These are phyloP conservation scores for Oropetium thomaeum DNA, from an alignment of 176 grass and related monocot genomes.

Conservation along the genomic window DNA sequence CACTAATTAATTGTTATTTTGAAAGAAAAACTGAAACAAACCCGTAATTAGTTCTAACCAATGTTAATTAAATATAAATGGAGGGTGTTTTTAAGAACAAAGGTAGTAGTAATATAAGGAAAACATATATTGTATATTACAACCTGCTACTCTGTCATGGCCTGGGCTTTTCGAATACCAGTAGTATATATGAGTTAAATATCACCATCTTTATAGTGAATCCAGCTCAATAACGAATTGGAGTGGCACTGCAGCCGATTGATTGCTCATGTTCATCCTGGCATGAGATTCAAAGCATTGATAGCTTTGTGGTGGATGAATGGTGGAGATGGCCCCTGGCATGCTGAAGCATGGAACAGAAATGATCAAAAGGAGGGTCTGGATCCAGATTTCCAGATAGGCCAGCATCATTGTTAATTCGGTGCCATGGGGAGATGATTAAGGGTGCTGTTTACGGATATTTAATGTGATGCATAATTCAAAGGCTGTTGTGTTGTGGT, in stretches of 20 bases:
- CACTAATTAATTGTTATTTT: background rate
- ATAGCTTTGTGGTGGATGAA: conserved; percentile 35
- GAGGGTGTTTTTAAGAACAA: too few relatives aligned
- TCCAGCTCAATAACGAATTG: conserved; percentile 47
- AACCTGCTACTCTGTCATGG: conserved; percentile 21
- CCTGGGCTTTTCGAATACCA: conserved; percentile 19
- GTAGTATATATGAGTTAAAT: conserved; percentile 26
- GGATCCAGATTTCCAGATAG: conserved; percentile 61
- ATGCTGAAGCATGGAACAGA: conserved; percentile 37
- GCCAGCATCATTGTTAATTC: conserved; percentile 48
- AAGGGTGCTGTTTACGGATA: conserved; percentile 43
- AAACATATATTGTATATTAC: too few relatives aligned
- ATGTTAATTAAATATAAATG: too few relatives aligned
- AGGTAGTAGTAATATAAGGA: too few relatives aligned
- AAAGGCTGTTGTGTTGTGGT: conserved; percentile 26
- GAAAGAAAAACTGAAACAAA: background rate
- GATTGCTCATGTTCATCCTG: conserved; percentile 45
- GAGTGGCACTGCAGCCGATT: conserved; percentile 30
- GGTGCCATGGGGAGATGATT: conserved; percentile 48
- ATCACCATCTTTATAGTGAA: conserved; percentile 6
- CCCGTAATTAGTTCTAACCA: too few relatives aligned
- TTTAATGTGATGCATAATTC: conserved; percentile 30
- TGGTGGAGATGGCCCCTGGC: conserved; percentile 45
- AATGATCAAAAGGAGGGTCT: conserved; percentile 49
- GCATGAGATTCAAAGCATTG: conserved; percentile 20